Conservation (phyloP, 805 yeast genomes). For the Cyberlindnera maritima region DNA sequence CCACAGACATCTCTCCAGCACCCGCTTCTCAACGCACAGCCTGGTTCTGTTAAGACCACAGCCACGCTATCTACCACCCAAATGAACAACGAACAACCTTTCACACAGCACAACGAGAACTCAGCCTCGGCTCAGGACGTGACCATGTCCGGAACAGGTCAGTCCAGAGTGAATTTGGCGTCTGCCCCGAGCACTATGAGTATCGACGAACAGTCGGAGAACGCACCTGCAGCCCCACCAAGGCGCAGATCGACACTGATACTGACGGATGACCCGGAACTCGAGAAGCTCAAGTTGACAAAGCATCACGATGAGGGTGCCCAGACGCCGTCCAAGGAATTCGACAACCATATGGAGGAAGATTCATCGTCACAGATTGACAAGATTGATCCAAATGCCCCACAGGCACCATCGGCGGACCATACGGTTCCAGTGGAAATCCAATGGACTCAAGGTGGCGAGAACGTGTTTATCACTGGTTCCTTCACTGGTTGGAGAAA, state of each 20-base stretch:
- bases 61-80: slow-evolving; percentile 18
- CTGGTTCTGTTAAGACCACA: slow-evolving; percentile 9
- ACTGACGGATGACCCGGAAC: slow-evolving; percentile 64
- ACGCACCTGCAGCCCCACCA: slow-evolving; percentile 12
- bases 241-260: slow-evolving; percentile 72
- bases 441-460: slow-evolving; percentile 96
- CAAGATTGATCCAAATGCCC: slow-evolving; percentile 6
- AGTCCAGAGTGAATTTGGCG: slow-evolving; percentile 21
- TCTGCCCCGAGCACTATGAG: slow-evolving; percentile 27
- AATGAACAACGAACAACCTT: slow-evolving; percentile 10
- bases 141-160: slow-evolving; percentile 28
- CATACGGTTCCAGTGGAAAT: slow-evolving; percentile 54
- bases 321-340: slow-evolving; percentile 10
- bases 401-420: slow-evolving; percentile 3
- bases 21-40: slow-evolving; percentile 21
- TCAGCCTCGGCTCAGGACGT: slow-evolving; percentile 25
- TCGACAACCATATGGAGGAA: slow-evolving; percentile 8
- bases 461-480: slow-evolving; percentile 92
- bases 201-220: slow-evolving; percentile 18
- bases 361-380: slow-evolving; percentile 11
- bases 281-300: slow-evolving; percentile 45
- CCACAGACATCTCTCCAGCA: slow-evolving; percentile 15
- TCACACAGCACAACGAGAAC: slow-evolving; percentile 6
- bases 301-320: slow-evolving; percentile 29
- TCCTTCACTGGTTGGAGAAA: slow-evolving; percentile 98